Percentiles rank a stretch among this genome's conserved stretches.
phyloP scores from a whole-genome alignment of 2,329 filamentous ascomycete species.

The Fusarium mexicanum region DNA sequence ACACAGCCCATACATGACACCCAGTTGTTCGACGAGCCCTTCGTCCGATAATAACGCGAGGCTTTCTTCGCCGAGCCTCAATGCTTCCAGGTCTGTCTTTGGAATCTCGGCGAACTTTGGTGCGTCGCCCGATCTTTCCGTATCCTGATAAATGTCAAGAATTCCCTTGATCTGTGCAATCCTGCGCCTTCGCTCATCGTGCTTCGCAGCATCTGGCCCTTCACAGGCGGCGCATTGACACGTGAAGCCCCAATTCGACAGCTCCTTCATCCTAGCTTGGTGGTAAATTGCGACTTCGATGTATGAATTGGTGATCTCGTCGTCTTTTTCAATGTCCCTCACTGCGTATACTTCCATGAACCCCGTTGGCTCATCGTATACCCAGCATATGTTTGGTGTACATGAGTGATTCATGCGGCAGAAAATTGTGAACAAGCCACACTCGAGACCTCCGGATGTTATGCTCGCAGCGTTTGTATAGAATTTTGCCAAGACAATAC shows the following conservation, averaged over 20 bases:
- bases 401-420: constrained; percentile 25
- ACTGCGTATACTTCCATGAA: constrained; percentile 18
- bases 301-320: constrained; percentile 21
- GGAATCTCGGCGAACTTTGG: constrained; percentile 4
- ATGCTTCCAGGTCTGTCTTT: constrained; percentile 3
- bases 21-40: constrained; percentile 4
- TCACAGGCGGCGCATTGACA: neutral
- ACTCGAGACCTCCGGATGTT: neutral
- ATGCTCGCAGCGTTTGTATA: constrained; percentile 23
- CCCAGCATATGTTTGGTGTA: constrained; percentile 17
- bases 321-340: neutral
- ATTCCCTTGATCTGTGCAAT: constrained; percentile 8
- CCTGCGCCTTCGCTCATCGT: constrained; percentile 11
- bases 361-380: neutral
- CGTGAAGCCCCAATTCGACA: constrained; percentile 5
- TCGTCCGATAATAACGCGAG: neutral
- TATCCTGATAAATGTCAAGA: constrained; percentile 5
- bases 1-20: constrained; percentile 10
- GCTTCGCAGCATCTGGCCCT: neutral
- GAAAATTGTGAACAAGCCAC: constrained; percentile 8
- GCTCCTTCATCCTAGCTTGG: neutral
- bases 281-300: neutral
- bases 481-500: constrained; percentile 13
- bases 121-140: neutral
- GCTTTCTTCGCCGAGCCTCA: neutral